These are phyloP conservation scores for Linum tenue DNA, from an alignment of 345 rosid genomes.

Conservation along the genomic window DNA sequence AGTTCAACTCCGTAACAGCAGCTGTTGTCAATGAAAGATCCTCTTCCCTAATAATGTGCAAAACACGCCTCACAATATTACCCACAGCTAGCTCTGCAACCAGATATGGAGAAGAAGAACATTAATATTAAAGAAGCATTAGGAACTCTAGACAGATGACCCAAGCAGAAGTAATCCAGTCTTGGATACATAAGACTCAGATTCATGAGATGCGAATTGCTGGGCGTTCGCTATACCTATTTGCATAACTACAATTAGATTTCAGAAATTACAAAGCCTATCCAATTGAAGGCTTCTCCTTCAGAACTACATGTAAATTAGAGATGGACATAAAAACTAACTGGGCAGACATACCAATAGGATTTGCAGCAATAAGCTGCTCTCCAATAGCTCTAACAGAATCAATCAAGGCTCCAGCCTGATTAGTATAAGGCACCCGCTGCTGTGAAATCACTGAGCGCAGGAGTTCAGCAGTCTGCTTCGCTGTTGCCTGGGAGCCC, in stretches of 20 bases:
- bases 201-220: not conserved
- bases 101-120: not conserved
- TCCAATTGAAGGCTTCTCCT: not conserved
- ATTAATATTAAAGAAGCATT: not conserved
- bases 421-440: conserved; percentile 68
- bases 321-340: not conserved
- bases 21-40: conserved; percentile 70
- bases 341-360: conserved; percentile 49
- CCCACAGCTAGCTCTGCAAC: conserved; percentile 97
- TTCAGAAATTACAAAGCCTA: not conserved
- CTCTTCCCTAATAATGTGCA: conserved; percentile 94
- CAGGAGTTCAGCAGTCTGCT: conserved; percentile 70
- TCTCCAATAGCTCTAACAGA: conserved; percentile 74
- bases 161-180: not conserved
- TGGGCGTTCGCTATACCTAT: too few species aligned
- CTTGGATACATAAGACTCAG: not conserved
- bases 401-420: conserved; percentile 76
- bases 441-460: conserved; percentile 86
- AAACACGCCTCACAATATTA: conserved; percentile 84
- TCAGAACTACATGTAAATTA: not conserved
- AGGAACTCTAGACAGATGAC: too few species aligned
- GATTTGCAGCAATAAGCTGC: conserved; percentile 79
- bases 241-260: not conserved
- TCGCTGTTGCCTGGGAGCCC: conserved; percentile 92
- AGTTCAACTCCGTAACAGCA: conserved; percentile 66